Conservation (phyloP, 2,329 filamentous ascomycete genomes). For the Ceratocystiopsis brevicomis region DNA sequence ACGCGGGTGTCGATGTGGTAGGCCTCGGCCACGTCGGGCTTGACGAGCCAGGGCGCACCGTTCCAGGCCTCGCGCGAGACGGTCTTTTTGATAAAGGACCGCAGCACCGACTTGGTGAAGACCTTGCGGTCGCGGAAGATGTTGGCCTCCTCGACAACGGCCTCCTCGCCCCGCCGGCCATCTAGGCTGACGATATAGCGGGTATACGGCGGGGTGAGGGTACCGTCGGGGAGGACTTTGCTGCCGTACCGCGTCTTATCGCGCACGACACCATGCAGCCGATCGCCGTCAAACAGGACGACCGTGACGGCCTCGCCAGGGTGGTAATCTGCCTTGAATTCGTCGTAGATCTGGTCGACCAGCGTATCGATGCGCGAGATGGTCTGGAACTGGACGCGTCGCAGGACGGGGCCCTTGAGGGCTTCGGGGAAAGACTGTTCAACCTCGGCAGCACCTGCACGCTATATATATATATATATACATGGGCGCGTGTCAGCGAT, state of each 20-base stretch:
- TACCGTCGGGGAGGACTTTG: constrained; percentile 46
- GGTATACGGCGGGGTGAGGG: constrained; percentile 49
- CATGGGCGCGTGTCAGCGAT: background rate
- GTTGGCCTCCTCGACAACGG: constrained; percentile 61
- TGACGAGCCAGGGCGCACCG: constrained; percentile 93
- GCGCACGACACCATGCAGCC: constrained; percentile 54
- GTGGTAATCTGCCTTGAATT: constrained; percentile 81
- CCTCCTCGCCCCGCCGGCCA: constrained; percentile 49
- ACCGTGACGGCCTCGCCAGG: constrained; percentile 72
- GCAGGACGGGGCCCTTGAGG: constrained; percentile 75
- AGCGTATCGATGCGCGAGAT: constrained; percentile 75
- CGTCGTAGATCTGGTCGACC: constrained; percentile 48
- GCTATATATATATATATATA: constrained; percentile 30
- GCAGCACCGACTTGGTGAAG: constrained; percentile 86
- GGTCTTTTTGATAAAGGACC: constrained; percentile 87
- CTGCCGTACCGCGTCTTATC: constrained; percentile 67
- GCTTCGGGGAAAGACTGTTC: constrained; percentile 83
- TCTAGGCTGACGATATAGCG: constrained; percentile 66
- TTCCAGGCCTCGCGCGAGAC: constrained; percentile 85
- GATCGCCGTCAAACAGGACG: constrained; percentile 47
- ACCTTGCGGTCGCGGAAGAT: constrained; percentile 74
- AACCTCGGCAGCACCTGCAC: constrained; percentile 67
- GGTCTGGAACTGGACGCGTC: constrained; percentile 79
- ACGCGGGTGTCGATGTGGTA: constrained; percentile 81
- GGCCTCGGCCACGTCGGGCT: constrained; percentile 57